These are phyloP conservation scores for Termitomyces sp. DNA, from an alignment of 768 basidiomycete species.

Conservation along the genomic window DNA sequence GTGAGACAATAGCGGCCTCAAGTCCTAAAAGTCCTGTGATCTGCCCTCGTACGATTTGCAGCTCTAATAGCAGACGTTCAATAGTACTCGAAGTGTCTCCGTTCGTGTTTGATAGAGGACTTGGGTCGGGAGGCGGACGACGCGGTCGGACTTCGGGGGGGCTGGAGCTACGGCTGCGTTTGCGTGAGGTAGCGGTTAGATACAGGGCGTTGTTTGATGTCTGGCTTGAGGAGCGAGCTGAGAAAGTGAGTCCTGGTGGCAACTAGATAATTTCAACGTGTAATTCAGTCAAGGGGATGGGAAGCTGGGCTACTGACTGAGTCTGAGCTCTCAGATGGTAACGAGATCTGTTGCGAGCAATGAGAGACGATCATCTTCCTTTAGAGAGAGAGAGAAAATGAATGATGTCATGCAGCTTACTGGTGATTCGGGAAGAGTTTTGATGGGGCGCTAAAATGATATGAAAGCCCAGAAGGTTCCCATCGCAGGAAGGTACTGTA, in stretches of 20 bases:
- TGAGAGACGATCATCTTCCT: not conserved
- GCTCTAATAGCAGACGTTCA: conserved; percentile 18
- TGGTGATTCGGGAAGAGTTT: conserved; percentile 3
- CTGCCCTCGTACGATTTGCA: conserved; percentile 21
- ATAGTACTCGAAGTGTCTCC: conserved; percentile 4
- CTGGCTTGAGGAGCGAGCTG: not conserved
- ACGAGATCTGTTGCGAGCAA: not conserved
- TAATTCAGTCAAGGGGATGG: not conserved
- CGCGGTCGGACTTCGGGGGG: not conserved
- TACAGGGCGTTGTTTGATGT: not conserved
- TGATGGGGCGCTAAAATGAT: not conserved
- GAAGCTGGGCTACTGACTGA: not conserved
- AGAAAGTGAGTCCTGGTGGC: conserved; percentile 9
- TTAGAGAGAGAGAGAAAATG: not conserved
- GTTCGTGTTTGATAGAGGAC: not conserved
- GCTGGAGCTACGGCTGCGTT: conserved; percentile 9
- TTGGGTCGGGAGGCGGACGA: not conserved
- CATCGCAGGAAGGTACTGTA: not conserved
- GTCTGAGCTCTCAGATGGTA: not conserved
- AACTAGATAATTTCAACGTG: not conserved
- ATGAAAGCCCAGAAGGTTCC: not conserved
- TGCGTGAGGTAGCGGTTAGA: not conserved
- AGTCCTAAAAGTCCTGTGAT: conserved; percentile 18
- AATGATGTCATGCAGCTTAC: not conserved
- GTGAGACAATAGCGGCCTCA: conserved; percentile 19